phyloP scores from a whole-genome alignment of 2,329 filamentous ascomycete genomes.

The Hirsutella thompsonii region DNA sequence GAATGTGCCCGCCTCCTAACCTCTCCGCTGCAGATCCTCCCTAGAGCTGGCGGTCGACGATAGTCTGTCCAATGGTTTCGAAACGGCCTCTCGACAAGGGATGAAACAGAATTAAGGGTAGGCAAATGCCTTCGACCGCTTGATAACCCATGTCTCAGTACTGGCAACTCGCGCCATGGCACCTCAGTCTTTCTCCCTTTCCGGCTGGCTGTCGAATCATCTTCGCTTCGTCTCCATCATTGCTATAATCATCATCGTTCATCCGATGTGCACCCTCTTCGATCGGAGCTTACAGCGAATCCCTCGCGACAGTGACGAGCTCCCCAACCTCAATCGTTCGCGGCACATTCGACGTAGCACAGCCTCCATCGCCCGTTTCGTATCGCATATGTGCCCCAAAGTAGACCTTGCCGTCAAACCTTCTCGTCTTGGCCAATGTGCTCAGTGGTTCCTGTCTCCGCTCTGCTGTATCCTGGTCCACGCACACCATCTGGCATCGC shows the following conservation, averaged over 20 bases:
- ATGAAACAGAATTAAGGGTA: neutral
- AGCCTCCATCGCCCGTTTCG: slow-evolving; percentile 7
- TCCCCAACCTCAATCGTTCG: slow-evolving; percentile 40
- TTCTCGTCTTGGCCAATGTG: slow-evolving; percentile 75
- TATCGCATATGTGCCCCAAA: slow-evolving; percentile 75
- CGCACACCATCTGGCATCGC: slow-evolving; percentile 91
- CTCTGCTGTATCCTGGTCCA: slow-evolving; percentile 71
- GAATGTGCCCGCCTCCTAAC: too few species aligned
- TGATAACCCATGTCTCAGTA: neutral
- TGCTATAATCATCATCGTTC: too few species aligned
- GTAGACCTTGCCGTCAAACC: slow-evolving; percentile 71
- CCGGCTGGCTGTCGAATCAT: too few species aligned
- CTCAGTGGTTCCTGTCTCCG: slow-evolving; percentile 77
- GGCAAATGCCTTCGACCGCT: neutral
- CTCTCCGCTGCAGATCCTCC: neutral
- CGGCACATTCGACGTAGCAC: slow-evolving; percentile 9
- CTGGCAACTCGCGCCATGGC: neutral
- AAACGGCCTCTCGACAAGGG: neutral
- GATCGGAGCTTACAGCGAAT: too few species aligned
- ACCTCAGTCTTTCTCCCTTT: too few species aligned
- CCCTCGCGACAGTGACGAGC: slow-evolving; percentile 13
- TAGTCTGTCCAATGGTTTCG: neutral
- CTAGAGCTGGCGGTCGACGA: neutral
- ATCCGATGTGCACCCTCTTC: too few species aligned
- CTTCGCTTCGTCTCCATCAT: too few species aligned